phyloP scores from a whole-genome alignment of 2,329 filamentous ascomycete species.

The Scedosporium apiospermum region DNA sequence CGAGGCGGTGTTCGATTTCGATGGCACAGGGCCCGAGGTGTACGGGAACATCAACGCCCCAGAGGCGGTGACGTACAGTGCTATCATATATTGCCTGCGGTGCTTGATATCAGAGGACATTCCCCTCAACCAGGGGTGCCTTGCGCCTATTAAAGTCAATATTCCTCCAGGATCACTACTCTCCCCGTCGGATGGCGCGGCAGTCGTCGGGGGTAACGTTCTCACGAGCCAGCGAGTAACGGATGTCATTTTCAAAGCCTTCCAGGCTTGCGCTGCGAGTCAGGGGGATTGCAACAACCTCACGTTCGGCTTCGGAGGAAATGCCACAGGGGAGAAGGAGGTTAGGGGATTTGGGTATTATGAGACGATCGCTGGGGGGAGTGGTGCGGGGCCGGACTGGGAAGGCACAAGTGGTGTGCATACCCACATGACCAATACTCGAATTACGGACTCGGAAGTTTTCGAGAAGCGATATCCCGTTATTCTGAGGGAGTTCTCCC shows the following conservation, averaged over 20 bases:
- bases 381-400: slow-evolving; percentile 55
- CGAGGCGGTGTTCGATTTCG: slow-evolving; percentile 73
- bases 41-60: slow-evolving; percentile 77
- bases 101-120: slow-evolving; percentile 75
- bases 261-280: slow-evolving; percentile 67
- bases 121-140: slow-evolving; percentile 73
- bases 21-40: slow-evolving; percentile 69
- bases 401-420: slow-evolving; percentile 33
- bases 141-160: slow-evolving; percentile 64
- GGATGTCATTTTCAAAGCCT: slow-evolving; percentile 52
- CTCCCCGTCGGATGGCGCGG: slow-evolving; percentile 65
- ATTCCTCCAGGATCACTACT: slow-evolving; percentile 67
- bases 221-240: slow-evolving; percentile 34
- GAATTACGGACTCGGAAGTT: slow-evolving; percentile 51
- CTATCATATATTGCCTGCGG: slow-evolving; percentile 80
- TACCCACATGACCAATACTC: slow-evolving; percentile 64
- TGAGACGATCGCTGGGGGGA: slow-evolving; percentile 57
- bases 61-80: slow-evolving; percentile 71
- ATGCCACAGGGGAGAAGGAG: slow-evolving; percentile 24
- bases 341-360: slow-evolving; percentile 35
- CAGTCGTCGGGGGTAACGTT: slow-evolving; percentile 77
- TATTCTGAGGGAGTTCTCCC: slow-evolving; percentile 58
- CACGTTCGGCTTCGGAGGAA: slow-evolving; percentile 64
- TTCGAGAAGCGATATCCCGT: slow-evolving; percentile 55
- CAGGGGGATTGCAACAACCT: slow-evolving; percentile 80